Base-by-base conservation (phyloP, 352 stramenopile genomes). In the Blastocystis sp. region DNA sequence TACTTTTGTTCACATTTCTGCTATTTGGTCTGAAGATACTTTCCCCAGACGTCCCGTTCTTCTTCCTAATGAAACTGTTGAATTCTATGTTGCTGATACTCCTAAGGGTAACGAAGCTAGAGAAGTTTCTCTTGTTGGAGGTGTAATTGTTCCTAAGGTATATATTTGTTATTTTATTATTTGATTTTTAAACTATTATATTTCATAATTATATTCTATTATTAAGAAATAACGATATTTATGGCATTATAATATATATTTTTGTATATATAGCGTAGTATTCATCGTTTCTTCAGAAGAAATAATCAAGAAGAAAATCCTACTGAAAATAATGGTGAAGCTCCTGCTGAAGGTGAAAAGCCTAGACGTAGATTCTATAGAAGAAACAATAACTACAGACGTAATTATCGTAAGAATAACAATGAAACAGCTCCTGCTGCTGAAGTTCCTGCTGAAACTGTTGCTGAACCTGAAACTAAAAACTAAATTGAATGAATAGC, bases 1-100 rank as follows among this genome's bases (percentile, higher is more conserved):
- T 30, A 54, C 48, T 28, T 62, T 62, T 62, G 52, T 62, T 33
- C 52, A 62, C 52, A 48, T 28, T 30, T 54, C 52, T 32, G 39
- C 48, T 28, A 31, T 62, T 7, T 62, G 54, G 10, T 62, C 52
- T 10, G 34, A 52, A 28, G 52, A 62, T 41, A 13, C 19, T 6
- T 62, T 62, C 52, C 52, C 52, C 6, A 30, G 27, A 2, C 36
- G 11, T n/a, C 52, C 52, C 4, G 30, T 62, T 35, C 36, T 62
- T 11, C 23, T 24, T 13, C 48, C 40, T 19, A 18, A 36, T 10
- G 52, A 62, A 16, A 28, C 35, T 4, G 37, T 62, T 9, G 52
- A 62, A 30, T 62, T 62, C 19, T 16, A 21, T 0, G 35, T 48
- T 2, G n/a, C 21, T 24, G 25, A 62, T 1, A 62, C 52, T 2